Evolutionary conservation across 2,329 filamentous ascomycete genomes (phyloP), one percentile per base, ranked within the genome.

Genomic region (Fusarium sp.): DNA sequence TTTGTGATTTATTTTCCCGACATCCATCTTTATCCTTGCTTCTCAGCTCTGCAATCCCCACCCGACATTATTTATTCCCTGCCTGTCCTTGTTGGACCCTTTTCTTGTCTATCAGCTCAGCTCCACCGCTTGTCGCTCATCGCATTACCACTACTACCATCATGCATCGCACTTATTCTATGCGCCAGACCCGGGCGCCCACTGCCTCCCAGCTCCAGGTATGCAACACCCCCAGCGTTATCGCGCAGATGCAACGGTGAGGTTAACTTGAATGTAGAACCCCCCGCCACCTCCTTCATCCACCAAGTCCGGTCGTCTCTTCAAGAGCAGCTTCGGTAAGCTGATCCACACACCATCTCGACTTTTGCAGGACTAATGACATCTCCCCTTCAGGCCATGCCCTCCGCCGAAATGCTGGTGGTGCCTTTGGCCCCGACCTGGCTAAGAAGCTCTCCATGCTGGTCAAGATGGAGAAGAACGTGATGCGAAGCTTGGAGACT

Each of bases 401-500:
- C 68, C 89, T 94, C 79, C 89, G 92, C 76, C 88, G 90, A 78
- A 91, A 91, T 78, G 88, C 91, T 45, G 91, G 92, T 70, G 92
- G 92, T 73, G 91, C 92, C 75, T 94, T 94, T 73, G 88, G 89
- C 70, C 89, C 95, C 62, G 96, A 99, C 77, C 90, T 99, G 63
- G 92, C 96, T 63, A 98, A 97, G 89, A 99, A 99, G 88, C 91
- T 99, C 69, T 94, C 95, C 43, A 93, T 97, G 85, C 89, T 99
- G 56, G 96, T 99, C 71, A 99, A 99, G 89, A 99, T 99, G 96
- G 96, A 99, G 86, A 99, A 99, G 90, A 98, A 99, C 80, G 93
- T 98, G 61, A 99, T 99, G 96, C 94, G 96, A 82, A 98, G 94
- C 81, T 91, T 98, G 87, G 96, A 99, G 81, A 88, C 94, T 52